phyloP scores from a whole-genome alignment of 2,329 filamentous ascomycete species.

The Colletotrichum limetticola region DNA sequence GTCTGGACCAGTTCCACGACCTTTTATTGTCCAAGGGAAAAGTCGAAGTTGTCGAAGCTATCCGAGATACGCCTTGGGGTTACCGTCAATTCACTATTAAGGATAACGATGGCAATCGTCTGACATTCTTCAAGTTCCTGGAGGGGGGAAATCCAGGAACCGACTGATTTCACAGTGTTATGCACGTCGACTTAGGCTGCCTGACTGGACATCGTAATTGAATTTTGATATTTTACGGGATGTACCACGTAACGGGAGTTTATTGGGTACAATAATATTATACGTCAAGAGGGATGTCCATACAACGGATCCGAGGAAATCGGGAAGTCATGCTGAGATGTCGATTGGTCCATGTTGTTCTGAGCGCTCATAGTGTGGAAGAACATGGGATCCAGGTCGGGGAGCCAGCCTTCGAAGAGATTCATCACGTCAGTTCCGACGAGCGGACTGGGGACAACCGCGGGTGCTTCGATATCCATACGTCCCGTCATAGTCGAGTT shows the following conservation, averaged over 20 bases:
- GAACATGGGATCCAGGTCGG: constrained; percentile 38
- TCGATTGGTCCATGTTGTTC: not conserved
- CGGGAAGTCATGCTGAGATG: not conserved
- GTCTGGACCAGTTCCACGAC: constrained; percentile 3
- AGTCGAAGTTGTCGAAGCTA: not conserved
- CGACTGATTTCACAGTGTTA: not conserved
- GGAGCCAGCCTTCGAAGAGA: constrained; percentile 39
- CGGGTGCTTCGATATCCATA: constrained; percentile 28
- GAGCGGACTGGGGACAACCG: not conserved
- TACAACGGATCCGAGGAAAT: not conserved
- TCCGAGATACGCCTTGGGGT: constrained; percentile 8
- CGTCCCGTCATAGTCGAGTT: constrained; percentile 17
- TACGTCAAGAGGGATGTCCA: not conserved
- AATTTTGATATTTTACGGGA: not conserved
- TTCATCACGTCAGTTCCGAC: constrained; percentile 41
- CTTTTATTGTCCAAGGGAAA: not conserved
- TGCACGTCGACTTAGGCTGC: not conserved
- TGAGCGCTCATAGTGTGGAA: constrained; percentile 3
- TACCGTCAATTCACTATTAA: constrained; percentile 22
- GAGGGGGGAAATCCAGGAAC: constrained; percentile 18
- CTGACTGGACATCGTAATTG: not conserved
- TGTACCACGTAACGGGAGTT: no score
- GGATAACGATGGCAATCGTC: constrained; percentile 8
- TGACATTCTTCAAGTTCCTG: constrained; percentile 24
- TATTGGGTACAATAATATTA: not conserved